Base-by-base conservation (phyloP, 495 filamentous ascomycete genomes). In the Neurospora tetraspora region DNA sequence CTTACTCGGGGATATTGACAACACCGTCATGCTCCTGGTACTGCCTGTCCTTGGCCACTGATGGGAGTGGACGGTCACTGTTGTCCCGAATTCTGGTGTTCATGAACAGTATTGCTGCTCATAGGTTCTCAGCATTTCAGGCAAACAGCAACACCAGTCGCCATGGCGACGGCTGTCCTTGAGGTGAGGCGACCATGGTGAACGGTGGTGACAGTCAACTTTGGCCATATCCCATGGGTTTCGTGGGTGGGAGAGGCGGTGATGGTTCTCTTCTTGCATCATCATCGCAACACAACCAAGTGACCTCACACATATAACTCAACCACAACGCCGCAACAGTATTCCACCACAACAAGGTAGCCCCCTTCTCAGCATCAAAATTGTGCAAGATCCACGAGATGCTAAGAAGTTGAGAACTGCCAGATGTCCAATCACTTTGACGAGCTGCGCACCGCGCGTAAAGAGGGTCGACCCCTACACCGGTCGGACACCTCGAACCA, bases 1-100 rank as follows among this genome's bases (percentile, higher is more conserved):
- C 5, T 1, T 3, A n/a, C 18, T 45, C 18, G 1, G 0, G 0
- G 1, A 20, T 10, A 20, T 4, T 4, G 2, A 3, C 0, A 4
- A 20, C 3, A 20, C 42, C 18, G 1, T 45, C 7, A n/a, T n/a
- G 18, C 10, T n/a, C 18, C 0, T 2, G 0, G 3, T 4, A 10
- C 18, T 20, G 3, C 7, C 18, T 45, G 2, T 45, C 8, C 7
- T n/a, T 45, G 18, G 1, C 18, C 18, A 20, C 1, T 45, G 3
- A 1, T 20, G 42, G 18, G 2, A 10, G 18, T 45, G 18, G 8
- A 45, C 42, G 2, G 42, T 45, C 18, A n/a, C 8, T 45, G 18
- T 45, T 43, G 2, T 43, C 7, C 7, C 42, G 18, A n/a, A 43
- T 43, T 40, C 42, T 10, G 42, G 7, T n/a, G 16, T 20, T 45